Evolutionary conservation across 2,329 filamentous ascomycete genomes (phyloP).

Genomic region (Coleophoma cylindrospora): DNA sequence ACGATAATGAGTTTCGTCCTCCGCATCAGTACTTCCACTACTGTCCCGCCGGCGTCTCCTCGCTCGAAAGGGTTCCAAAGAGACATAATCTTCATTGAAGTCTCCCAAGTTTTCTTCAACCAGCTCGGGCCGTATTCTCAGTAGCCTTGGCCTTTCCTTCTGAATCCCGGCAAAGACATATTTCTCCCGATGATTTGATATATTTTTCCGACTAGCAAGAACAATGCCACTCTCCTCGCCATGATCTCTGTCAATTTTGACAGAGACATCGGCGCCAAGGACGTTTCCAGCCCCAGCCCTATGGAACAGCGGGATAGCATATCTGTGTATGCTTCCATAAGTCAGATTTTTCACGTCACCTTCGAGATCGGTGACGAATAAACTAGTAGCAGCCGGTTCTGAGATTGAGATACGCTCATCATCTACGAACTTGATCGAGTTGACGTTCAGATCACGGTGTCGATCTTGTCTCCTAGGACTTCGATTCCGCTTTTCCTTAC

Average conservation of each 20-base stretch:
- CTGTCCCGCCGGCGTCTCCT: conserved; percentile 23
- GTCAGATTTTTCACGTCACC: conserved; percentile 72
- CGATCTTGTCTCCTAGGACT: too few relatives aligned
- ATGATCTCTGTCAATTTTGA: conserved; percentile 60
- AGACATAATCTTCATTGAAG: conserved; percentile 39
- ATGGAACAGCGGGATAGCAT: conserved; percentile 65
- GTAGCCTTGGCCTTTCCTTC: conserved; percentile 31
- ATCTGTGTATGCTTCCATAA: conserved; percentile 71
- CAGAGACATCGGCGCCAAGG: conserved; percentile 55
- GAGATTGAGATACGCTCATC: not conserved
- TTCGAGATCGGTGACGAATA: conserved; percentile 64
- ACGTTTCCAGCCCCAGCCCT: conserved; percentile 65
- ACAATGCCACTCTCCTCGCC: conserved; percentile 48
- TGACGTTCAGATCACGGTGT: too few relatives aligned
- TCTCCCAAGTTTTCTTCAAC: conserved; percentile 14
- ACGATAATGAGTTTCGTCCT: conserved; percentile 53
- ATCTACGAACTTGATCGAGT: too few relatives aligned
- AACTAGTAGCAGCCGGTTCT: conserved; percentile 11
- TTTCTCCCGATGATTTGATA: conserved; percentile 29
- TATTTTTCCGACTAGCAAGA: conserved; percentile 32
- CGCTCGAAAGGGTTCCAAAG: conserved; percentile 33
- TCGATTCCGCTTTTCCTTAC: not conserved
- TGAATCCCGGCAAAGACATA: conserved; percentile 39
- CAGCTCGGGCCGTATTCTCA: conserved; percentile 33
- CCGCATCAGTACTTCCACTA: conserved; percentile 15